A percentile compares a stretch with the other conserved stretches of the same genome.
Conservation (phyloP, 2,329 filamentous ascomycete genomes). For the Fusarium dimerum region DNA sequence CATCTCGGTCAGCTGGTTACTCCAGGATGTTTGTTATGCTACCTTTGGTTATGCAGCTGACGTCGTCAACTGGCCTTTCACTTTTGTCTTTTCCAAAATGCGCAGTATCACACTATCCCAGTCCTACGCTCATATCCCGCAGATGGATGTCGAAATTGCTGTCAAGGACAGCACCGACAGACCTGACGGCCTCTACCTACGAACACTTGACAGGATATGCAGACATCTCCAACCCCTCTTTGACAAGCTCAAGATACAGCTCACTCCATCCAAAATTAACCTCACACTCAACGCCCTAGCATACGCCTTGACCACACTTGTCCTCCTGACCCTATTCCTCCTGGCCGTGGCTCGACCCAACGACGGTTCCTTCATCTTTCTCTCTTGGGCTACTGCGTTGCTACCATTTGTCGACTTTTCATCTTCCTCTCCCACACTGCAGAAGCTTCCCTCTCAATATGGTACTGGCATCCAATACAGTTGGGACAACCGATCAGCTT, state of each 20-base stretch:
- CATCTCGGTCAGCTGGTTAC: slow-evolving; percentile 21
- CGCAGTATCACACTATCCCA: not conserved
- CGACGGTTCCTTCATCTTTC: slow-evolving; percentile 34
- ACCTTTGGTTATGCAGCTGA: slow-evolving; percentile 25
- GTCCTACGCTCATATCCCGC: slow-evolving; percentile 22
- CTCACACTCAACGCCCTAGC: not conserved
- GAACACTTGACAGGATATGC: not conserved
- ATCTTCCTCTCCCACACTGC: slow-evolving; percentile 28
- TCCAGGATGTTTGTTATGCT: slow-evolving; percentile 27
- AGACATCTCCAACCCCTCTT: not conserved
- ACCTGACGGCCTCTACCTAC: not conserved
- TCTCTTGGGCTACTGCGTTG: slow-evolving; percentile 37
- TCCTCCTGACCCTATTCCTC: slow-evolving; percentile 22
- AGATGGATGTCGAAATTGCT: slow-evolving; percentile 24
- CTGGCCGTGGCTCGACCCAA: slow-evolving; percentile 27
- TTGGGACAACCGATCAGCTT: slow-evolving; percentile 34
- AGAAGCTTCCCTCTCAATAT: slow-evolving; percentile 24
- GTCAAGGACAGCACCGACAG: slow-evolving; percentile 2
- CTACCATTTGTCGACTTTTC: slow-evolving; percentile 37
- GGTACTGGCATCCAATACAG: slow-evolving; percentile 19
- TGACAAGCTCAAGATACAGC: not conserved
- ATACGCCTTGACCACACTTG: not conserved
- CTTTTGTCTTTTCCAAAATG: slow-evolving; percentile 10
- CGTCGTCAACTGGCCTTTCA: slow-evolving; percentile 27
- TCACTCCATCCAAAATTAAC: not conserved